phyloP scores from a whole-genome alignment of 805 yeast species.

The Suhomyces pyralidae region DNA sequence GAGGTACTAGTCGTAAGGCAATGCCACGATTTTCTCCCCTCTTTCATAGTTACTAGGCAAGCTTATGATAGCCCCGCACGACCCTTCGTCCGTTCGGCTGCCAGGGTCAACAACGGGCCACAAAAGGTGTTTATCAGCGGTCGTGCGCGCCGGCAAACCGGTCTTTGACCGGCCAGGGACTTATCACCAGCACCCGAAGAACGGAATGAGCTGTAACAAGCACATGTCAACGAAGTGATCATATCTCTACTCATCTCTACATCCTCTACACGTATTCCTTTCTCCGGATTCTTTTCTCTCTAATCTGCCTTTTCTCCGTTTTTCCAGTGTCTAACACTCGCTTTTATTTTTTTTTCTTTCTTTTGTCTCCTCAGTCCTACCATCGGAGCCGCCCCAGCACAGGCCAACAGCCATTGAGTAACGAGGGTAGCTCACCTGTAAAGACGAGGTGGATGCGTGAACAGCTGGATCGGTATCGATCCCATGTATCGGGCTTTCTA shows the following conservation, averaged over 20 bases:
- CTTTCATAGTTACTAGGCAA: background rate
- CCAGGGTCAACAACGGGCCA: background rate
- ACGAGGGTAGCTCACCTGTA: background rate
- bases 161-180: background rate
- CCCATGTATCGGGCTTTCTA: too few relatives aligned
- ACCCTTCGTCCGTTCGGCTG: background rate
- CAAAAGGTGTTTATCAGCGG: background rate
- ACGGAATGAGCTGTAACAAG: too few relatives aligned
- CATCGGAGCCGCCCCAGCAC: background rate
- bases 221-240: too few relatives aligned
- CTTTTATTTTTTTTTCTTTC: background rate
- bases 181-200: background rate
- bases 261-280: too few relatives aligned
- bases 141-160: background rate
- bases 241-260: too few relatives aligned
- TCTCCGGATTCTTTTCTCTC: too few relatives aligned
- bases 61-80: background rate
- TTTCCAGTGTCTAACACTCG: background rate
- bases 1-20: background rate
- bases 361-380: background rate
- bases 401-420: background rate
- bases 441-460: background rate
- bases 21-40: background rate
- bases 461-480: background rate
- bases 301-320: background rate